phyloP scores from a whole-genome alignment of 371 early-diverging fungal species.

The Zychaea mexicana region DNA sequence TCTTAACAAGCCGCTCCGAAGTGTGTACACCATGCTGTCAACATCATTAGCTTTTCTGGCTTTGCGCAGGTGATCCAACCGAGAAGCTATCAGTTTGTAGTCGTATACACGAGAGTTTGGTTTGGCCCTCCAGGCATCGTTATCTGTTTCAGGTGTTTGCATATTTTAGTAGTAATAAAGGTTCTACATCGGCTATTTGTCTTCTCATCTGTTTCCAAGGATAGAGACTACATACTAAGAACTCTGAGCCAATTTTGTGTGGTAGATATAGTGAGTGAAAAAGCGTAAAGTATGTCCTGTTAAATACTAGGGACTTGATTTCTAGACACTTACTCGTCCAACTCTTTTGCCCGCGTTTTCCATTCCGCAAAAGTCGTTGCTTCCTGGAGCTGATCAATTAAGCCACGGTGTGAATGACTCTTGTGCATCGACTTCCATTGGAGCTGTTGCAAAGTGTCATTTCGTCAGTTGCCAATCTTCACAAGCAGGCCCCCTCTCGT shows the following conservation, averaged over 20 bases:
- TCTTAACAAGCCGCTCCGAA: conserved; percentile 66
- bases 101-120: conserved; percentile 66
- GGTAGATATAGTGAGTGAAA: not conserved
- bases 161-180: too few relatives aligned
- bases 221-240: conserved; percentile 2
- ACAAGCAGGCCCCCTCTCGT: too few relatives aligned
- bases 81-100: conserved; percentile 59
- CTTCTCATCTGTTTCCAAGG: not conserved
- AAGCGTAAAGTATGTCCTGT: not conserved
- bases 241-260: too few relatives aligned
- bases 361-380: conserved; percentile 65
- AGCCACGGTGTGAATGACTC: conserved; percentile 42
- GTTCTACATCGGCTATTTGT: not conserved
- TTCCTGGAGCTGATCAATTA: conserved; percentile 34
- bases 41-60: conserved; percentile 59
- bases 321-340: conserved; percentile 51
- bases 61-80: conserved; percentile 55
- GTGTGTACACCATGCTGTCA: conserved; percentile 58
- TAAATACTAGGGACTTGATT: not conserved
- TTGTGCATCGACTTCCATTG: conserved; percentile 35
- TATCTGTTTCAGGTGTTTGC: conserved; percentile 41
- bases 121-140: conserved; percentile 60
- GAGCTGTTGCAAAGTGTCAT: not conserved
- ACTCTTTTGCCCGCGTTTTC: conserved; percentile 51
- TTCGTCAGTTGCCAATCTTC: not conserved